These are phyloP conservation scores for Pseudogymnoascus sp. DNA, from an alignment of 2,329 filamentous ascomycete genomes.

Conservation along the genomic window DNA sequence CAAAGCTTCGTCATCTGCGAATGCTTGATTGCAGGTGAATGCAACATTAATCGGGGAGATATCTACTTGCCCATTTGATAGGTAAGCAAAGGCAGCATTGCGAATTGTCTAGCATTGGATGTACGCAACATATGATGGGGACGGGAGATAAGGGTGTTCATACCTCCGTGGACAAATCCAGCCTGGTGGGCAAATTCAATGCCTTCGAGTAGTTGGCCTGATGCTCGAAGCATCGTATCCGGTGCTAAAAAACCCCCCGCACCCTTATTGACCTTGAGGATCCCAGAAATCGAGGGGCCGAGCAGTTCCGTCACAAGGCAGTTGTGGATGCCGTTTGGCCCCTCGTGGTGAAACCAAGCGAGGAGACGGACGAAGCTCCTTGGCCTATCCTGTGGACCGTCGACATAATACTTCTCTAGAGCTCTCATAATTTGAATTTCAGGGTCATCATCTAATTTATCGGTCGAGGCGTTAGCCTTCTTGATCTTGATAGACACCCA, in stretches of 20 bases:
- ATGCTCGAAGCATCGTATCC: neutral
- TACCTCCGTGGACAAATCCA: neutral
- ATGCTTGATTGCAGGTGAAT: neutral
- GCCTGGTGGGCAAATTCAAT: neutral
- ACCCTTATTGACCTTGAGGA: neutral
- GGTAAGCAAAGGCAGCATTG: neutral
- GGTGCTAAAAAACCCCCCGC: neutral
- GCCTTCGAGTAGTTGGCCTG: neutral
- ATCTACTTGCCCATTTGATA: neutral
- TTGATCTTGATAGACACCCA: slow-evolving; percentile 18
- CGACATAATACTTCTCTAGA: neutral
- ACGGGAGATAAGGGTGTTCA: neutral
- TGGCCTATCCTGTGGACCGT: slow-evolving; percentile 11
- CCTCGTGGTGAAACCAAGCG: slow-evolving; percentile 32
- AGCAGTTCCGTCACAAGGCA: slow-evolving; percentile 35
- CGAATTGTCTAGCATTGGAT: neutral
- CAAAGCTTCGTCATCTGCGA: neutral
- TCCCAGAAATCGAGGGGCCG: neutral
- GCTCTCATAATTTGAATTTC: neutral
- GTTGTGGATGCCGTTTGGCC: slow-evolving; percentile 38
- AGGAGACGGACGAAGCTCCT: slow-evolving; percentile 30
- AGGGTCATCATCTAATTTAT: neutral
- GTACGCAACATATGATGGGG: neutral
- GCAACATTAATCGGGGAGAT: neutral
- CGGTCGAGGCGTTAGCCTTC: slow-evolving; percentile 5